Percentiles rank a stretch among this genome's conserved stretches.
These are phyloP conservation scores for Mollisia scopiformis DNA, from an alignment of 2,329 filamentous ascomycete species.

Conservation along the genomic window DNA sequence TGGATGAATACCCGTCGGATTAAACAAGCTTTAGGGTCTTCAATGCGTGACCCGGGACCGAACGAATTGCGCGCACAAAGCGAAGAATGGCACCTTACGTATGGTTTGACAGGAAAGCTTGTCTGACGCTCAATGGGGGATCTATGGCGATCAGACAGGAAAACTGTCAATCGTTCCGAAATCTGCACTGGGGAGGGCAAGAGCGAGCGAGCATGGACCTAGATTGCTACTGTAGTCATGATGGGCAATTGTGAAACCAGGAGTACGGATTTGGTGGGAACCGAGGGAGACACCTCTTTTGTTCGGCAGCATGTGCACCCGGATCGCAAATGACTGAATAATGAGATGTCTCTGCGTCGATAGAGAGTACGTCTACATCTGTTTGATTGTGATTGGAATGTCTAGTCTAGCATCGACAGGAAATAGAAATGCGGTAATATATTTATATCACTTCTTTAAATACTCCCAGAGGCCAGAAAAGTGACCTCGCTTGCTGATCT, in stretches of 20 bases:
- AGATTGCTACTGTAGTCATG: no score
- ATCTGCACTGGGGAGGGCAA: background rate
- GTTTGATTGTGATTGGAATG: background rate
- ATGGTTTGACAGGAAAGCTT: no score
- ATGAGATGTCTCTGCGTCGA: no score
- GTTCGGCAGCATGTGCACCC: no score
- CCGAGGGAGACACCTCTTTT: background rate
- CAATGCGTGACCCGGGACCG: slow-evolving; percentile 1
- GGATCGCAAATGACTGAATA: no score
- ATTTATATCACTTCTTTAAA: slow-evolving; percentile 3
- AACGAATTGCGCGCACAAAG: background rate
- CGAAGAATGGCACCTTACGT: slow-evolving; percentile 6
- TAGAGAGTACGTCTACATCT: background rate
- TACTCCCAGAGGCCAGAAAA: background rate
- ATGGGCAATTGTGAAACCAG: background rate
- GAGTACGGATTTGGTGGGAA: background rate
- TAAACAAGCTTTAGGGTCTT: slow-evolving; percentile 11
- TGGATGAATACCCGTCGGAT: background rate
- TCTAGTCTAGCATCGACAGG: background rate
- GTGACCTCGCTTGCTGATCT: background rate
- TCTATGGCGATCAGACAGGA: slow-evolving; percentile 2
- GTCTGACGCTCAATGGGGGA: slow-evolving; percentile 2
- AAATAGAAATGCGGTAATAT: background rate
- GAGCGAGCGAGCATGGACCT: background rate
- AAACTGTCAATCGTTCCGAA: background rate